A percentile compares a stretch with the other conserved stretches of the same genome.
Conservation (phyloP, 306 rosid species). For the Pueraria montana region DNA sequence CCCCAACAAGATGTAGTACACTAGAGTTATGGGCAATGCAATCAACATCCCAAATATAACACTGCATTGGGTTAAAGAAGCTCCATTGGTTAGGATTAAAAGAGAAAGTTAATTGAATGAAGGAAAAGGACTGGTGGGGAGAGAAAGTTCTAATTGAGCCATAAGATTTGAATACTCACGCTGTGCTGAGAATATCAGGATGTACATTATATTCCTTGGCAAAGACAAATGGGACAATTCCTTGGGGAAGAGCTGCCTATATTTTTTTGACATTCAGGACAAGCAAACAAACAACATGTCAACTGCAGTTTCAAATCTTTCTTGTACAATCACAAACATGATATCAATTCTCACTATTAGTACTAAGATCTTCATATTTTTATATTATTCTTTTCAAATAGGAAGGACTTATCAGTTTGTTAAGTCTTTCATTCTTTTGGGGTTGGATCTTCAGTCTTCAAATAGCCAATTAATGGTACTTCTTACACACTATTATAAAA, state of each 20-base stretch:
- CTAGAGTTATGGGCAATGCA: slow-evolving; percentile 95
- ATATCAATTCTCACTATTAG: background rate
- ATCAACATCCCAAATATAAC: slow-evolving; percentile 95
- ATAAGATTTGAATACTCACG: slow-evolving; percentile 55
- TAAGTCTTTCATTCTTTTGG: background rate
- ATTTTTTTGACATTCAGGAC: slow-evolving; percentile 39
- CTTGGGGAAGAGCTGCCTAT: slow-evolving; percentile 99
- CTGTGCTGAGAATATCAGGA: slow-evolving; percentile 98
- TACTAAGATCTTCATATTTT: slow-evolving; percentile 8
- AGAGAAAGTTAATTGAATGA: slow-evolving; percentile 39
- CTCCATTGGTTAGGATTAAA: slow-evolving; percentile 46
- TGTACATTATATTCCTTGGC: slow-evolving; percentile 96
- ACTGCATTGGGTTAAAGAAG: slow-evolving; percentile 57
- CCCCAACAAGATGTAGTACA: slow-evolving; percentile 94
- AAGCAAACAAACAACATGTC: slow-evolving; percentile 53
- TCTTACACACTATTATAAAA: background rate
- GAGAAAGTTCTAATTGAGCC: slow-evolving; percentile 12
- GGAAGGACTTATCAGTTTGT: background rate
- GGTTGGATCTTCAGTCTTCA: background rate
- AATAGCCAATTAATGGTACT: background rate
- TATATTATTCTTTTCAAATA: background rate
- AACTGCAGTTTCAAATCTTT: slow-evolving; percentile 53
- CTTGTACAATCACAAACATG: slow-evolving; percentile 46
- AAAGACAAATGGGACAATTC: slow-evolving; percentile 99
- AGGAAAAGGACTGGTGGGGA: slow-evolving; percentile 18